A percentile compares a stretch with the other conserved stretches of the same genome.
Evolutionary conservation across 2,329 filamentous ascomycete species (phyloP).

Genomic region (Emergomyces orientalis): DNA sequence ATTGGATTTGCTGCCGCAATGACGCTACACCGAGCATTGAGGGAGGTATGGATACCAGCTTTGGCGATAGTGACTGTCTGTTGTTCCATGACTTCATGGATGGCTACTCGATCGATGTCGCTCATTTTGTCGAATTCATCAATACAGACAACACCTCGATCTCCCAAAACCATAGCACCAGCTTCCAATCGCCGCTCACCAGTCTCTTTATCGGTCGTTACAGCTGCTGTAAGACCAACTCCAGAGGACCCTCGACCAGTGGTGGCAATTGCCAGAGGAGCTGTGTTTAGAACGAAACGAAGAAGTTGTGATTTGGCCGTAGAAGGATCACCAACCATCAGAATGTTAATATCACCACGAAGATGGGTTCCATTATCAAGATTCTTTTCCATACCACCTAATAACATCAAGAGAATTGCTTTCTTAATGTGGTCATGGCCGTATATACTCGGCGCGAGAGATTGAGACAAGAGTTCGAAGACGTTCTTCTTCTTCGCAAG

Average conservation of each 20-base stretch:
- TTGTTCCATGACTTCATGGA: conserved; percentile 99
- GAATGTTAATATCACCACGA: conserved; percentile 96
- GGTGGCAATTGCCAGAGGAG: conserved; percentile 89
- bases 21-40: conserved; percentile 94
- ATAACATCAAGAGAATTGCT: conserved; percentile 86
- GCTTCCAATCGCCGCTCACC: conserved; percentile 90
- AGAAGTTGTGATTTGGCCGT: conserved; percentile 98
- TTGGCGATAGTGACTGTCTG: conserved; percentile 99
- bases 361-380: conserved; percentile 95
- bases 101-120: conserved; percentile 92
- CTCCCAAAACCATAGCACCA: conserved; percentile 96
- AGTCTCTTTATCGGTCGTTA: conserved; percentile 94
- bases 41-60: conserved; percentile 91
- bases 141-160: conserved; percentile 95
- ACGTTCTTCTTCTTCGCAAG: conserved; percentile 88
- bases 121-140: conserved; percentile 99
- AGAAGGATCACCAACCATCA: conserved; percentile 98
- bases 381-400: conserved; percentile 97
- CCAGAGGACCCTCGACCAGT: conserved; percentile 95
- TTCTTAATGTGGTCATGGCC: conserved; percentile 98
- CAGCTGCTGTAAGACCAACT: conserved; percentile 92
- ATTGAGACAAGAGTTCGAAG: conserved; percentile 87
- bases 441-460: conserved; percentile 89
- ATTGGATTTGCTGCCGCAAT: conserved; percentile 95
- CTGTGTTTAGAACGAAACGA: conserved; percentile 93